Evolutionary conservation across 2,329 filamentous ascomycete species (phyloP).

Genomic region (Coniochaeta sp.): DNA sequence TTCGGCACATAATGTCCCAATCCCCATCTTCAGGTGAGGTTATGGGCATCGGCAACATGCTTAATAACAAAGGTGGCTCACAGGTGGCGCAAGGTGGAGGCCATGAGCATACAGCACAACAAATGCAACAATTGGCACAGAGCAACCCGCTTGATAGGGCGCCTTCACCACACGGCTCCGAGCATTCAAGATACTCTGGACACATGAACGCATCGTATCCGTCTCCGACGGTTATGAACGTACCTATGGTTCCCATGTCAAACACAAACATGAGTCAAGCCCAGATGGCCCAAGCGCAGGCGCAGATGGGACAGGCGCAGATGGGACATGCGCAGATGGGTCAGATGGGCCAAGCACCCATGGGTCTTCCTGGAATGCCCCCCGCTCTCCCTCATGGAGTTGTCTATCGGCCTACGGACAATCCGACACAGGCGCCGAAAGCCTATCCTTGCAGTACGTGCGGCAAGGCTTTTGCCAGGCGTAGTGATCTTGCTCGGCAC

Average conservation of each 20-base stretch:
- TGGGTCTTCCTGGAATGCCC: conserved; percentile 35
- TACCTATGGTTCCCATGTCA: conserved; percentile 35
- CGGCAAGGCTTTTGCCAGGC: conserved; percentile 81
- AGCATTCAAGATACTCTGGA: conserved; percentile 48
- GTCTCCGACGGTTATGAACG: conserved; percentile 43
- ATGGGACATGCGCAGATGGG: not conserved
- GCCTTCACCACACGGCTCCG: conserved; percentile 51
- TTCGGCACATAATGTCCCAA: conserved; percentile 14
- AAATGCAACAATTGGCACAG: conserved; percentile 16
- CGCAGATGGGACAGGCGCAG: not conserved
- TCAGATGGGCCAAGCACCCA: conserved; percentile 15
- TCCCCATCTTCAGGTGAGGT: conserved; percentile 38
- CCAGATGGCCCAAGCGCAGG: not conserved
- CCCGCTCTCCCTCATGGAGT: conserved; percentile 16
- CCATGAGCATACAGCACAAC: conserved; percentile 14
- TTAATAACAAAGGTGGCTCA: conserved; percentile 38
- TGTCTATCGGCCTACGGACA: conserved; percentile 23
- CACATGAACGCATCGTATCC: conserved; percentile 40
- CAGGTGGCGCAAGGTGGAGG: conserved; percentile 13
- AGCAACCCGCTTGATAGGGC: conserved; percentile 40
- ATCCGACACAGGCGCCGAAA: conserved; percentile 37
- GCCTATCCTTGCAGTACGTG: conserved; percentile 87
- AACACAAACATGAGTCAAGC: not conserved
- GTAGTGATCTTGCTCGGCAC: conserved; percentile 90
- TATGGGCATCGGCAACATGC: conserved; percentile 46